A percentile compares a stretch with the other conserved stretches of the same genome.
Conservation (phyloP, 768 basidiomycete species). For the Sporobolomyces roseus region DNA sequence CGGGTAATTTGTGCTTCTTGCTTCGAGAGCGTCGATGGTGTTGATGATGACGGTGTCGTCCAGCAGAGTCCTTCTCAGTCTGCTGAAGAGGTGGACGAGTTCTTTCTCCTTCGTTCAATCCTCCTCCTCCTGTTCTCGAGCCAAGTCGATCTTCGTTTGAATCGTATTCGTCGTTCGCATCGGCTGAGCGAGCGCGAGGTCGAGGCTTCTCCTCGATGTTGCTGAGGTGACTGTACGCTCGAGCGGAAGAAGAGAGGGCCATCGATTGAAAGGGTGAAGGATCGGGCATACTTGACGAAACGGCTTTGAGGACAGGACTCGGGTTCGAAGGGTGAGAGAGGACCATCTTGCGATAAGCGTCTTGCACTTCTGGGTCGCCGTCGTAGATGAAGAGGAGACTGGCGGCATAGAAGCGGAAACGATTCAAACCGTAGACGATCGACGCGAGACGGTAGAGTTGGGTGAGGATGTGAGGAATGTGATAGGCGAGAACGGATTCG, state of each 20-base stretch:
- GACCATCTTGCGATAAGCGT: slow-evolving; percentile 49
- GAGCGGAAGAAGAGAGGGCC: neutral
- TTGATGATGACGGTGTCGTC: slow-evolving; percentile 9
- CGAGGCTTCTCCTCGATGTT: neutral
- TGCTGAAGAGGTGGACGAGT: neutral
- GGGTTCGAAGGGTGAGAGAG: slow-evolving; percentile 22
- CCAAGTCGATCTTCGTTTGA: slow-evolving; percentile 20
- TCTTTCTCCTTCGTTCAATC: neutral
- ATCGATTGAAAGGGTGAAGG: slow-evolving; percentile 14
- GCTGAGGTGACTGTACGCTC: neutral
- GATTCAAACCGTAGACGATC: slow-evolving; percentile 80
- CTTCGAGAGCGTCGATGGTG: slow-evolving; percentile 57
- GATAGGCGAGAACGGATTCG: slow-evolving; percentile 73
- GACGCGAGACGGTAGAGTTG: slow-evolving; percentile 91
- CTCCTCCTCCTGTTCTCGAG: neutral
- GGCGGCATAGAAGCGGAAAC: slow-evolving; percentile 98
- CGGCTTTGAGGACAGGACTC: slow-evolving; percentile 2
- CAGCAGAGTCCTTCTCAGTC: neutral
- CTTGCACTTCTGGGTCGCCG: slow-evolving; percentile 83
- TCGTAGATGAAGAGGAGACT: slow-evolving; percentile 96
- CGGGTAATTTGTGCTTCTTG: slow-evolving; percentile 68
- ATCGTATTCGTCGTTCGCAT: slow-evolving; percentile 41
- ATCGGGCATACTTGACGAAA: slow-evolving; percentile 31
- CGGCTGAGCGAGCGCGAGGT: slow-evolving; percentile 30
- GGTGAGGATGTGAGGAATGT: slow-evolving; percentile 83